Base-by-base conservation (phyloP, 2,329 filamentous ascomycete species). In the Scopulariopsis brevicaulis region DNA sequence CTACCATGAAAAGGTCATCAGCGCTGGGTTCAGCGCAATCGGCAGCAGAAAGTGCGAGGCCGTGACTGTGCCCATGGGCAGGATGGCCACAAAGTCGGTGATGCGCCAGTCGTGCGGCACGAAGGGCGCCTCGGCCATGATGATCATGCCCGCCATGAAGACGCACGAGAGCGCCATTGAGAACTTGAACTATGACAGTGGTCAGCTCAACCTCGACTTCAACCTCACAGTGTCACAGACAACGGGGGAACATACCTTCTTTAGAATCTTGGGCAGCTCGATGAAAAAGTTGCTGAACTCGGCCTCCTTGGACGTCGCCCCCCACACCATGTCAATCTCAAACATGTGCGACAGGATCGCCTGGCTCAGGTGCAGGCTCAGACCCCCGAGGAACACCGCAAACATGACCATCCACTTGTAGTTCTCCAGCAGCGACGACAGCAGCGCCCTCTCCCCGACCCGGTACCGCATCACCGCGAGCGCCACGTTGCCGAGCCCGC, bases 241-340 rank as follows among this genome's bases (percentile, higher is more conserved):
- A 63, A 28, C 28, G 20, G 28, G 24, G n/a, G 12, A 60, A 63
- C 64, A 57, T 71, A 90, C 90, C 67, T 83, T 85, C 72, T 85
- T 86, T 64, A 93, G 69, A 48, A 95, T 87, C 68, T 87, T 87
- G 37, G 87, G 86, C 20, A 92, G 82, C 68, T 94, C 90, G 60
- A 89, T 87, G 73, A 92, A 93, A 73, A 95, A 95, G 70, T 90
- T 88, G 28, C 87, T 86, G 66, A 87, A 85, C 65, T 90, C 86
- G 55, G 83, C 82, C 73, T 96, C 90, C 73, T 95, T 95, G 48
- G 85, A 81, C 0, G 90, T 95, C 1, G 89, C 84, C 55, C 89
- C 89, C 90, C 90, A 94, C 3, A 82, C 83, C 86, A 94, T 93
- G 71, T 94, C 81, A 67, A 93, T 84, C 73, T 89, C 84, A 68